Evolutionary conservation across 2,329 filamentous ascomycete genomes (phyloP).

Genomic region (Penicillium expansum): DNA sequence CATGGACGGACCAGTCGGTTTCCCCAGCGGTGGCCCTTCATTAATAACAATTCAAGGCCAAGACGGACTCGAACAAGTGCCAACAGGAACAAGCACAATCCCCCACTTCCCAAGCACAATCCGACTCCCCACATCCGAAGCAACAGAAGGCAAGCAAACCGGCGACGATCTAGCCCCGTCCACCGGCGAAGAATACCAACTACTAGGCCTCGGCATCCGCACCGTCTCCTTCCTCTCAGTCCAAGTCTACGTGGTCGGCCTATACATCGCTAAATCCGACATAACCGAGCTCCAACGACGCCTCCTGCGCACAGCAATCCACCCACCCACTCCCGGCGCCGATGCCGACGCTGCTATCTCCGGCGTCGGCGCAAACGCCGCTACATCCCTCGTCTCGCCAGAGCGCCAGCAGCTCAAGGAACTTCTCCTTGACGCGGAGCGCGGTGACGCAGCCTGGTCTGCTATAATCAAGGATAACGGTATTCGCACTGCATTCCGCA

Average conservation of each 20-base stretch:
- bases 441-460: slow-evolving; percentile 72
- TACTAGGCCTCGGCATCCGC: slow-evolving; percentile 82
- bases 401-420: slow-evolving; percentile 74
- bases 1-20: slow-evolving; percentile 42
- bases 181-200: slow-evolving; percentile 65
- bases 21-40: slow-evolving; percentile 32
- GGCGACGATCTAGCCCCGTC: slow-evolving; percentile 39
- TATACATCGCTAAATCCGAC: slow-evolving; percentile 83
- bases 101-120: slow-evolving; percentile 75
- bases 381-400: slow-evolving; percentile 75
- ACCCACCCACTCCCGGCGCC: slow-evolving; percentile 28
- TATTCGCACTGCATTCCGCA: slow-evolving; percentile 74
- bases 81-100: slow-evolving; percentile 77
- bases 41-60: slow-evolving; percentile 44
- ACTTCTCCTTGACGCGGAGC: slow-evolving; percentile 65
- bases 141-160: slow-evolving; percentile 32
- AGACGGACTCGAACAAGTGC: slow-evolving; percentile 69
- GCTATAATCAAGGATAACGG: slow-evolving; percentile 63
- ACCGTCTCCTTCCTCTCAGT: slow-evolving; percentile 87
- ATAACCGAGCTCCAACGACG: slow-evolving; percentile 75
- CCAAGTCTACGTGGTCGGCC: slow-evolving; percentile 90
- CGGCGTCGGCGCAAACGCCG: slow-evolving; percentile 58
- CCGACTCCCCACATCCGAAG: slow-evolving; percentile 53
- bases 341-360: slow-evolving; percentile 21
- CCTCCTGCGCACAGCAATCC: slow-evolving; percentile 66